These are phyloP conservation scores for Pseudogymnoascus sp. DNA, from an alignment of 2,329 filamentous ascomycete genomes.

Conservation along the genomic window DNA sequence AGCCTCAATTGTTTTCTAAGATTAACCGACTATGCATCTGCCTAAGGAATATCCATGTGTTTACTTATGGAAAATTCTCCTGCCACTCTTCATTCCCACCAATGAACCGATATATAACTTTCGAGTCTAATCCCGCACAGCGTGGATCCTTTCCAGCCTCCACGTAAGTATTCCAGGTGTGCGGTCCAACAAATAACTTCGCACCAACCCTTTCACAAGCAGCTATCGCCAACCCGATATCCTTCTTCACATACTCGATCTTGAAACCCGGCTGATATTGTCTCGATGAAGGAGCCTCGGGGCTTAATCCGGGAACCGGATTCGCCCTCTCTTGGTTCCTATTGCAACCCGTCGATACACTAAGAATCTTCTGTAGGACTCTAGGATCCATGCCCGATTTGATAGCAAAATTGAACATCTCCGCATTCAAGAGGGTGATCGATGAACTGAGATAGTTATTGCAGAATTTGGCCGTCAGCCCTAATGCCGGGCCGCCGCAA, in stretches of 20 bases:
- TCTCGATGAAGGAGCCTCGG: conserved; percentile 26
- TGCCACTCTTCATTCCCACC: conserved; percentile 46
- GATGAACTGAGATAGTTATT: conserved; percentile 55
- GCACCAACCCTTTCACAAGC: conserved; percentile 46
- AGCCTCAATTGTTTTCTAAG: too few relatives aligned
- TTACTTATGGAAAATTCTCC: too few relatives aligned
- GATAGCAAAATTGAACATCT: conserved; percentile 56
- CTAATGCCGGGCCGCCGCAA: conserved; percentile 48
- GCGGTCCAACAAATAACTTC: conserved; percentile 41
- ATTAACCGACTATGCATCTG: too few relatives aligned
- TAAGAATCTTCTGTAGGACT: conserved; percentile 44
- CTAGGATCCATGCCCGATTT: conserved; percentile 47
- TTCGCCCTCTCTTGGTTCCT: conserved; percentile 29
- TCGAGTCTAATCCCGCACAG: conserved; percentile 48
- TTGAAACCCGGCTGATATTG: conserved; percentile 45
- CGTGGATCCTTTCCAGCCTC: conserved; percentile 42
- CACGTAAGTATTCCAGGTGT: conserved; percentile 44
- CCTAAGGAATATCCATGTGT: too few relatives aligned
- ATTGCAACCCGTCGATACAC: conserved; percentile 36
- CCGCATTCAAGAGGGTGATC: conserved; percentile 50
- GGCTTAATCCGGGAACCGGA: conserved; percentile 30
- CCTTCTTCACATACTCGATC: conserved; percentile 53
- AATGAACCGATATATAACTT: conserved; percentile 50
- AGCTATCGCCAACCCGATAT: conserved; percentile 47
- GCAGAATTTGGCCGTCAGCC: conserved; percentile 51